phyloP scores from a whole-genome alignment of 176 grass and related monocot species.

The Alopecurus myosuroides region DNA sequence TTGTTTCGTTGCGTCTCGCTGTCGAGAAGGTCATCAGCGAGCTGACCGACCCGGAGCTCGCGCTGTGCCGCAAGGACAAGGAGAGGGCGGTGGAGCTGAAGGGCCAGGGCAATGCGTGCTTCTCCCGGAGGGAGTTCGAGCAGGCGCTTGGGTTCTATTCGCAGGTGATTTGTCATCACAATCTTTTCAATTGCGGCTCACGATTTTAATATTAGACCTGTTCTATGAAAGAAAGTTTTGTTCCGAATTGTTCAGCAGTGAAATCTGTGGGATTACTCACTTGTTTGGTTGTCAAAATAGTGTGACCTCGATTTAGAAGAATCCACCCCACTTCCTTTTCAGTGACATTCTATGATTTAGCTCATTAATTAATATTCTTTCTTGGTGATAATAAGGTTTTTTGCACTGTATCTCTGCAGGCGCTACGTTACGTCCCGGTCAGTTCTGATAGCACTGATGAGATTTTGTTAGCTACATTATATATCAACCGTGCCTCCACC shows the following conservation, averaged over 20 bases:
- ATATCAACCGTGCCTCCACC: constrained; percentile 81
- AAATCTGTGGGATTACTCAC: not conserved
- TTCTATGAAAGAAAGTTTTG: not conserved
- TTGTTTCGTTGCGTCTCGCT: not conserved
- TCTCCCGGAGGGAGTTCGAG: constrained; percentile 51
- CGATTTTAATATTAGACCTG: not conserved
- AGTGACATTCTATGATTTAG: not conserved
- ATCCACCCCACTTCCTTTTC: not conserved
- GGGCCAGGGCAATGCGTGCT: constrained; percentile 60
- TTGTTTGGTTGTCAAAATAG: not conserved
- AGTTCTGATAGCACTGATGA: constrained; percentile 40
- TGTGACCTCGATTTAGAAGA: constrained; percentile 2
- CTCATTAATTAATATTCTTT: constrained; percentile 5
- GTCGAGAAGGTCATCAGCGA: constrained; percentile 45
- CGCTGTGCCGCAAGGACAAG: constrained; percentile 73
- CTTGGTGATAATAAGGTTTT: constrained; percentile 8
- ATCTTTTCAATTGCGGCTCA: not conserved
- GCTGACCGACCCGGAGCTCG: constrained; percentile 60
- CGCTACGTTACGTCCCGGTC: constrained; percentile 48
- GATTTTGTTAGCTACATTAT: constrained; percentile 57
- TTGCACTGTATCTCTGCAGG: constrained; percentile 50
- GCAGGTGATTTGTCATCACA: constrained; percentile 39
- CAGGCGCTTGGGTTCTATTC: constrained; percentile 73
- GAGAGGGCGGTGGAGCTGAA: constrained; percentile 58
- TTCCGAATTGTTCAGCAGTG: not conserved